These are phyloP conservation scores for Sicyos baderoa DNA, from an alignment of 306 rosid species.

Conservation along the genomic window DNA sequence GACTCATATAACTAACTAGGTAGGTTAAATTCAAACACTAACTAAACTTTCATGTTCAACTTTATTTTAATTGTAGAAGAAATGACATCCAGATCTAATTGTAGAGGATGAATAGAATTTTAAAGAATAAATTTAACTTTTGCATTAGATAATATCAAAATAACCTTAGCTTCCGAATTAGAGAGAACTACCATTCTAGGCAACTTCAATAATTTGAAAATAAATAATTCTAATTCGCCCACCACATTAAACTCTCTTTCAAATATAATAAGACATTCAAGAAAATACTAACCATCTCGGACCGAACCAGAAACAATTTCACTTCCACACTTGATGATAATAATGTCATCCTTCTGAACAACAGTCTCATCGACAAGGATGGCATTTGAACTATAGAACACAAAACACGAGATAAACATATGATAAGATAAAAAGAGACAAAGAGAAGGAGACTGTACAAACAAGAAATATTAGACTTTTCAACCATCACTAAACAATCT, in stretches of 20 bases:
- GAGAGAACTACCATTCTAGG: background rate
- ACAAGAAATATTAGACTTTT: background rate
- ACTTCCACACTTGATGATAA: slow-evolving; percentile 57
- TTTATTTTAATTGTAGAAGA: background rate
- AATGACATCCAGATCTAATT: background rate
- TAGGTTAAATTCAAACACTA: too few relatives aligned
- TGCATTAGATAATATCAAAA: background rate
- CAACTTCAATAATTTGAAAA: background rate
- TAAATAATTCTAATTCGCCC: background rate
- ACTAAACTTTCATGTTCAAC: too few relatives aligned
- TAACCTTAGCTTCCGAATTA: background rate
- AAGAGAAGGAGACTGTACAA: slow-evolving; percentile 2
- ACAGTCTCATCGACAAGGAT: slow-evolving; percentile 55
- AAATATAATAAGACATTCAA: background rate
- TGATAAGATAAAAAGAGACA: slow-evolving; percentile 7
- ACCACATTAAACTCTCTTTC: slow-evolving; percentile 8
- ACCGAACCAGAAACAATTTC: slow-evolving; percentile 56
- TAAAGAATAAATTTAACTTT: background rate
- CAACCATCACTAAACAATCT: background rate
- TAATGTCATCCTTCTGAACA: slow-evolving; percentile 33
- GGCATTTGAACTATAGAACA: slow-evolving; percentile 37
- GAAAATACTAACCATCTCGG: slow-evolving; percentile 42
- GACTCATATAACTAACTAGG: too few relatives aligned
- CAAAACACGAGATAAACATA: background rate
- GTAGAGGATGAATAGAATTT: background rate